Base-by-base conservation (phyloP, 2,329 filamentous ascomycete species). In the Penicillium vulpinum region DNA sequence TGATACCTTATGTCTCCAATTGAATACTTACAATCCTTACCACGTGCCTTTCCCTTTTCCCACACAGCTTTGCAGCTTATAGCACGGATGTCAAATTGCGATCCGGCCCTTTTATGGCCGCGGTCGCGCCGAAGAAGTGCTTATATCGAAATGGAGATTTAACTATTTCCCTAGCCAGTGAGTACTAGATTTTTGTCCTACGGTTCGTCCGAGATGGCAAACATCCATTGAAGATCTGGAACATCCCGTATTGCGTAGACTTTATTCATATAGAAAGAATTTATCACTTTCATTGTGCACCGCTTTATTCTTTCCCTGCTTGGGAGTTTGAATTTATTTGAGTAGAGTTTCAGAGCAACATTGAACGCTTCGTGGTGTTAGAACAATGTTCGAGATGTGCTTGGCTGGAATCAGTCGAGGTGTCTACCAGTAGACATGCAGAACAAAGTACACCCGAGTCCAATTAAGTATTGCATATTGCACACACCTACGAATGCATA, bases 81-180 rank as follows among this genome's bases (percentile, higher is more conserved):
- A 55, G 52, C 92, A 96, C 90, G 89, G 90, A 96, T 96, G 92
- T 97, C 92, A 96, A 96, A 96, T 96, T 97, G 87, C 92, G 94
- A 93, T 89, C 82, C 85, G 85, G 88, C 87, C 78, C 75, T 71
- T 73, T 67, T 79, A 88, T 96, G 91, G 88, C 90, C 92, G 87
- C 82, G 85, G 87, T 92, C 95, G 92, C 91, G 92, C 92, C 92
- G 91, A 92, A 96, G 91, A 96, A 92, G 91, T 96, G 92, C 92
- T 95, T 85, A 95, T 82, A 94, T 83, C 55, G 64, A 77, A 26
- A 31, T 51, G 52, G 60, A 66, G 54, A 51, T 62, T 48, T n/a
- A 35, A 35, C 31, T 35, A 57, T 64, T 64, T 61, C 56, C 57
- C 51, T 61, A 33, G 64, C 69, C 75, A 73, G 70, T 67, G 73